Conservation (phyloP, 495 filamentous ascomycete genomes). For the Chaetomium fimeti region DNA sequence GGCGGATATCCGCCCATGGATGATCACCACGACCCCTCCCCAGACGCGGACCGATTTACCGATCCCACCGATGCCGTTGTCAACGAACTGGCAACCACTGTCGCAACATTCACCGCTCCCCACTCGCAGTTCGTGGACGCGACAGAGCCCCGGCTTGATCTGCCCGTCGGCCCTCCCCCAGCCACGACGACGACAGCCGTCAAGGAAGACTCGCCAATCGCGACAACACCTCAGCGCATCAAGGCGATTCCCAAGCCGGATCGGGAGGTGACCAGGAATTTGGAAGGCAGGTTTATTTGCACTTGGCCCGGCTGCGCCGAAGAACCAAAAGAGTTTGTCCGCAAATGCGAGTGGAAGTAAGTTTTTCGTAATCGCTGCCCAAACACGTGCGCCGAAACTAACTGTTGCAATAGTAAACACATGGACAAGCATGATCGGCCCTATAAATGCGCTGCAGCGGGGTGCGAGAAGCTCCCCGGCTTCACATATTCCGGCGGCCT, state of each 20-base stretch:
- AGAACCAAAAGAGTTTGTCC: conserved; percentile 60
- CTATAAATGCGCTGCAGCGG: conserved; percentile 72
- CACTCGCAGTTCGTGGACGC: conserved; percentile 25
- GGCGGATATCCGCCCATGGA: conserved; percentile 39
- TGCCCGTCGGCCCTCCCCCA: conserved; percentile 2
- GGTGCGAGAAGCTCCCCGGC: conserved; percentile 84
- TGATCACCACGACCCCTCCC: conserved; percentile 31
- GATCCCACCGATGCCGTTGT: conserved; percentile 37
- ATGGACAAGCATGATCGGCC: conserved; percentile 97
- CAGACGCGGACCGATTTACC: conserved; percentile 31
- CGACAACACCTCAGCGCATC: conserved; percentile 37
- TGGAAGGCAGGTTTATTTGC: conserved; percentile 69
- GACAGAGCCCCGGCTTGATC: conserved; percentile 28
- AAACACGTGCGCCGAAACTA: conserved; percentile 10
- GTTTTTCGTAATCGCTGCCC: conserved; percentile 35
- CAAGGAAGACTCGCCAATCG: conserved; percentile 32
- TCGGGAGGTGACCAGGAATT: conserved; percentile 54
- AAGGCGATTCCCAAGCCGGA: conserved; percentile 53
- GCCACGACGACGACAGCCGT: conserved; percentile 20
- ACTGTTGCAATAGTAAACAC: conserved; percentile 64
- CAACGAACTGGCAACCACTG: conserved; percentile 30
- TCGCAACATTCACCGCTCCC: conserved; percentile 33
- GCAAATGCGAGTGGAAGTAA: conserved; percentile 93
- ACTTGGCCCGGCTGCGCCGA: conserved; percentile 59
- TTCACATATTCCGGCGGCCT: conserved; percentile 93